Percentiles rank a stretch among this genome's conserved stretches.
phyloP scores from a whole-genome alignment of 2,329 filamentous ascomycete species.

The Neonectria ditissima region DNA sequence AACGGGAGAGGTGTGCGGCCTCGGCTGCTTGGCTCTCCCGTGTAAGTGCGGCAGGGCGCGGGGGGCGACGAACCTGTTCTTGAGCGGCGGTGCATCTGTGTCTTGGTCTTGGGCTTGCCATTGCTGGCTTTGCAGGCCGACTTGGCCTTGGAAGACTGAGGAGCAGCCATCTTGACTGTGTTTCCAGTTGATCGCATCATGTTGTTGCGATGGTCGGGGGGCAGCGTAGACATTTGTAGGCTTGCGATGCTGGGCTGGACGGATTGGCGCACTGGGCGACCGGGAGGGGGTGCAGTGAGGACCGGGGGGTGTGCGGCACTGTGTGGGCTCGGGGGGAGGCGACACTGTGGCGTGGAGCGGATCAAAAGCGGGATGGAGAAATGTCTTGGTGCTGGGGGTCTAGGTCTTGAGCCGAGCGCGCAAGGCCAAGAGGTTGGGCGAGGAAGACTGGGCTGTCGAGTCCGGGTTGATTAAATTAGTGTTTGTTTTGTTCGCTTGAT shows the following conservation, averaged over 20 bases:
- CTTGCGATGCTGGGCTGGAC: conserved; percentile 51
- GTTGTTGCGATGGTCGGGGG: conserved; percentile 69
- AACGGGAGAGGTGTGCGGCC: conserved; percentile 32
- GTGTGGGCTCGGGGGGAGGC: conserved; percentile 30
- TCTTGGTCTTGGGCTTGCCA: conserved; percentile 73
- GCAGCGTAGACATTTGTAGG: conserved; percentile 73
- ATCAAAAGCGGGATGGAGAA: conserved; percentile 46
- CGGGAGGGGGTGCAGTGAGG: conserved; percentile 41
- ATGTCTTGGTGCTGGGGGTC: conserved; percentile 38
- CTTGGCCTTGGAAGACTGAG: conserved; percentile 70
- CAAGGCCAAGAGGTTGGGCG: conserved; percentile 42
- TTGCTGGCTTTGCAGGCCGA: conserved; percentile 64
- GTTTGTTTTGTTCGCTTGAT: conserved; percentile 36
- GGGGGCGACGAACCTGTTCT: conserved; percentile 80
- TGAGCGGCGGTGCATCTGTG: conserved; percentile 93
- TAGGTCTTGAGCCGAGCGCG: conserved; percentile 37
- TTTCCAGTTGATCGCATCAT: conserved; percentile 60
- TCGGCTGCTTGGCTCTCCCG: conserved; percentile 13
- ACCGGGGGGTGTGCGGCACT: conserved; percentile 39
- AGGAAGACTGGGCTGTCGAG: conserved; percentile 36
- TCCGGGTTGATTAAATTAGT: conserved; percentile 48
- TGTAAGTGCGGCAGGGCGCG: conserved; percentile 46
- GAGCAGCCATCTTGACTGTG: conserved; percentile 70
- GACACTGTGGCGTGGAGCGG: conserved; percentile 43
- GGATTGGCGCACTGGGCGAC: conserved; percentile 42